Percentiles rank a stretch among this genome's conserved stretches.
Evolutionary conservation across 1,139 yeast genomes (phyloP).

Genomic region (Candida sp.): DNA sequence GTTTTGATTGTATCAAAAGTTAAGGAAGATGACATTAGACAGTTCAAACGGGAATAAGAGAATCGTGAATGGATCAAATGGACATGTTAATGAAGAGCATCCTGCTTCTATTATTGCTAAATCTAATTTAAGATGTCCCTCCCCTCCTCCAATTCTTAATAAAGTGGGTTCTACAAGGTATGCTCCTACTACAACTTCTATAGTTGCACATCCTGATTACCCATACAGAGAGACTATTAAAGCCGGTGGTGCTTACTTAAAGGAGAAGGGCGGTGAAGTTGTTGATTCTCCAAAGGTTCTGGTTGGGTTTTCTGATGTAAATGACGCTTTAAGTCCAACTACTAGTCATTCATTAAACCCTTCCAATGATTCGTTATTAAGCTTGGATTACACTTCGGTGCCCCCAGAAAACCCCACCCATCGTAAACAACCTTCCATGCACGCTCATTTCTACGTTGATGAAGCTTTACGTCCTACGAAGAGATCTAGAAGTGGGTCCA

Average conservation of each 20-base stretch:
- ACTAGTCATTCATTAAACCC: constrained; percentile 1
- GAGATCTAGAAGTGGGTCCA: constrained; percentile 42
- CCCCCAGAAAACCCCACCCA: constrained; percentile 37
- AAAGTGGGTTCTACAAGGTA: constrained; percentile 11
- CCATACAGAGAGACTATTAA: constrained; percentile 38
- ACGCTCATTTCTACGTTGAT: constrained; percentile 78
- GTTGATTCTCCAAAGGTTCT: constrained; percentile 3
- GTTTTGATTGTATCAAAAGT: background rate
- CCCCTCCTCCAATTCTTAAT: constrained; percentile 65
- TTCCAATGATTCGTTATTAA: constrained; percentile 16
- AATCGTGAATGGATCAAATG: background rate
- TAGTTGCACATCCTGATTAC: constrained; percentile 3
- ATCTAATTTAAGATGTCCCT: constrained; percentile 59
- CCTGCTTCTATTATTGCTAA: constrained; percentile 50
- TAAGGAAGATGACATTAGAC: background rate
- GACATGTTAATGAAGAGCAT: constrained; percentile 15
- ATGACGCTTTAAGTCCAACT: constrained; percentile 10
- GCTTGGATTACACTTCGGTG: constrained; percentile 24
- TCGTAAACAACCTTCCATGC: constrained; percentile 61
- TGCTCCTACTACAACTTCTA: constrained; percentile 1
- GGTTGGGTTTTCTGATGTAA: constrained; percentile 6
- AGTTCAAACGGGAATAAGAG: background rate
- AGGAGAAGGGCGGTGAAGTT: constrained; percentile 20
- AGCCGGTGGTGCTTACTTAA: constrained; percentile 49
- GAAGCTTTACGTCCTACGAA: constrained; percentile 59